Conservation (phyloP, 2,329 filamentous ascomycete genomes). For the Chaetomium globosum region DNA sequence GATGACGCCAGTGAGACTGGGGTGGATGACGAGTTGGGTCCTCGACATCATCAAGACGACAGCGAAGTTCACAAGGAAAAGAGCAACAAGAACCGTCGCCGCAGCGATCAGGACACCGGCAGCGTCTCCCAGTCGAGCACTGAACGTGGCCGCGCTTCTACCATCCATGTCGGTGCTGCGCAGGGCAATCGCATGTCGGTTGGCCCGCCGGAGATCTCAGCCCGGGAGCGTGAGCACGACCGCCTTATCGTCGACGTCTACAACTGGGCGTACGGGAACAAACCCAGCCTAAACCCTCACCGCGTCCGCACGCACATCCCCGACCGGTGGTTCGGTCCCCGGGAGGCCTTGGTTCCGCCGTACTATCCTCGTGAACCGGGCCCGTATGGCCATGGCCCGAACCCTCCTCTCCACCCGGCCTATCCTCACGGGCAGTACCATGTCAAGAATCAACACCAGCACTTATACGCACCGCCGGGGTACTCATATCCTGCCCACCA, state of each 20-base stretch:
- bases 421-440: conserved; percentile 5
- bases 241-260: conserved; percentile 19
- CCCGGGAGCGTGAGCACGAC: conserved; percentile 10
- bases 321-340: conserved; percentile 3
- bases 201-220: not conserved
- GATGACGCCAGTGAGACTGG: not conserved
- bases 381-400: not conserved
- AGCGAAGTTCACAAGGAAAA: not conserved
- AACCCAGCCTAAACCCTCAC: not conserved
- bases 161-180: not conserved
- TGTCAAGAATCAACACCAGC: not conserved
- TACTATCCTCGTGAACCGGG: not conserved
- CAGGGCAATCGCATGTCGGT: not conserved
- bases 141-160: too few relatives aligned
- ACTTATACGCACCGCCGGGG: not conserved
- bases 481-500: conserved; percentile 7
- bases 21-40: not conserved
- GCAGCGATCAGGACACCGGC: not conserved
- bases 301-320: conserved; percentile 19
- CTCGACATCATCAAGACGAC: not conserved
- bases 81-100: not conserved
- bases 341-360: not conserved
- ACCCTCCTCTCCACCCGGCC: not conserved
- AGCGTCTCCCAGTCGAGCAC: not conserved
- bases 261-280: conserved; percentile 16